A percentile compares a stretch with the other conserved stretches of the same genome.
Conservation (phyloP, 352 stramenopile genomes). For the Pythium dissotocum region DNA sequence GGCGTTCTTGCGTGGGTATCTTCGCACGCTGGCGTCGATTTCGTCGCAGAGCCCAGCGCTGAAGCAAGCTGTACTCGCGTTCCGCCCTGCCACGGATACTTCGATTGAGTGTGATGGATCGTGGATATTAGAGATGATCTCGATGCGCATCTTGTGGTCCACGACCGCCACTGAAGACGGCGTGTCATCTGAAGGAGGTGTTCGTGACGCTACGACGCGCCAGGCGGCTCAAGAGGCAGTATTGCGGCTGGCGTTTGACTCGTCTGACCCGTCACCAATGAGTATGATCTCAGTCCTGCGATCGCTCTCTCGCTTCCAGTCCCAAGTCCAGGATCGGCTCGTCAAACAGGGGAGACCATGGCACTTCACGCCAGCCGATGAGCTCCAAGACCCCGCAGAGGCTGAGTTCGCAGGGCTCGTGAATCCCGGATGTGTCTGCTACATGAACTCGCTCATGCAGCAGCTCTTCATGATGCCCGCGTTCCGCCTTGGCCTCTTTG, state of each 20-base stretch:
- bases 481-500: conserved; percentile 59
- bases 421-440: conserved; percentile 99
- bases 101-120: background rate
- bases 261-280: background rate
- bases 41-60: background rate
- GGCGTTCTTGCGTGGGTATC: background rate
- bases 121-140: conserved; percentile 12
- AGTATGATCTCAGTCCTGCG: background rate
- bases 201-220: conserved; percentile 7
- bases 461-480: conserved; percentile 90
- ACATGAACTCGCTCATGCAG: conserved; percentile 99
- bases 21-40: conserved; percentile 9
- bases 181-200: background rate
- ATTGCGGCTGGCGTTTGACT: conserved; percentile 3
- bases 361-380: conserved; percentile 53
- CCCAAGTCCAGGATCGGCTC: conserved; percentile 5
- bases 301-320: conserved; percentile 10
- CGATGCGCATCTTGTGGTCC: conserved; percentile 11
- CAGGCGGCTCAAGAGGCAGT: conserved; percentile 14
- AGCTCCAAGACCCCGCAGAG: conserved; percentile 27
- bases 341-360: conserved; percentile 46
- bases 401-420: conserved; percentile 81
- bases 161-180: background rate
- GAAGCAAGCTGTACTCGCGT: background rate
- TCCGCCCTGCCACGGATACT: background rate